Percentiles rank a stretch among this genome's conserved stretches.
phyloP scores from a whole-genome alignment of 192 early-diverging fungal species.

The Coemansia sp. region DNA sequence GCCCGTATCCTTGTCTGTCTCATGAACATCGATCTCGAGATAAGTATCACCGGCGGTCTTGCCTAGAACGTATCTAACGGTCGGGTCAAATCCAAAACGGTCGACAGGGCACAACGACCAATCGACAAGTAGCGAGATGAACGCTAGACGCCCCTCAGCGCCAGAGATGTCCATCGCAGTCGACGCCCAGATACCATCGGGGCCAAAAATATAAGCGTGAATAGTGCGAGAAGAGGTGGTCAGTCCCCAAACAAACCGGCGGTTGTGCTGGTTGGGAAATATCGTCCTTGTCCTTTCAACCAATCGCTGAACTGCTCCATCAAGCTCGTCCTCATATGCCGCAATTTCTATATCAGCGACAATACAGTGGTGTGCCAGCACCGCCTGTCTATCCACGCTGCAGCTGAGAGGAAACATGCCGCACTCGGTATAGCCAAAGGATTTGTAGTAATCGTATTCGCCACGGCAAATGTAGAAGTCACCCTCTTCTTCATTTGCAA shows the following conservation, averaged over 20 bases:
- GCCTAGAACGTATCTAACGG: background rate
- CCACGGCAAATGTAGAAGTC: background rate
- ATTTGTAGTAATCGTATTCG: background rate
- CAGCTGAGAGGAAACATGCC: background rate
- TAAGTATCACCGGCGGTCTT: background rate
- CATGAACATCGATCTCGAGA: background rate
- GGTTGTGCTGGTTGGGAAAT: slow-evolving; percentile 3
- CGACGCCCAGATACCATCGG: background rate
- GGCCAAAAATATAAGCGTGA: background rate
- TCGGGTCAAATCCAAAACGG: slow-evolving; percentile 16
- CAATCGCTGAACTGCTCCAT: background rate
- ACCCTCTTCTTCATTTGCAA: background rate
- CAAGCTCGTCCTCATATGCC: background rate
- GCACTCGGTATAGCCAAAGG: background rate
- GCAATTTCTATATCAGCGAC: background rate
- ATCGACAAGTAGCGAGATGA: slow-evolving; percentile 13
- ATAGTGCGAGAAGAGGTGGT: background rate
- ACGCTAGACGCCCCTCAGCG: background rate
- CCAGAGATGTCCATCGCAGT: background rate
- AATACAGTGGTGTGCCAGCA: background rate
- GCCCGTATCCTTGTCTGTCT: background rate
- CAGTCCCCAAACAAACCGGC: slow-evolving; percentile 23
- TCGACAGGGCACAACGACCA: slow-evolving; percentile 10
- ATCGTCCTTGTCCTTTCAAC: background rate
- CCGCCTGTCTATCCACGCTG: background rate